phyloP scores from a whole-genome alignment of 768 basidiomycete genomes.

The Suillus ampliporus region DNA sequence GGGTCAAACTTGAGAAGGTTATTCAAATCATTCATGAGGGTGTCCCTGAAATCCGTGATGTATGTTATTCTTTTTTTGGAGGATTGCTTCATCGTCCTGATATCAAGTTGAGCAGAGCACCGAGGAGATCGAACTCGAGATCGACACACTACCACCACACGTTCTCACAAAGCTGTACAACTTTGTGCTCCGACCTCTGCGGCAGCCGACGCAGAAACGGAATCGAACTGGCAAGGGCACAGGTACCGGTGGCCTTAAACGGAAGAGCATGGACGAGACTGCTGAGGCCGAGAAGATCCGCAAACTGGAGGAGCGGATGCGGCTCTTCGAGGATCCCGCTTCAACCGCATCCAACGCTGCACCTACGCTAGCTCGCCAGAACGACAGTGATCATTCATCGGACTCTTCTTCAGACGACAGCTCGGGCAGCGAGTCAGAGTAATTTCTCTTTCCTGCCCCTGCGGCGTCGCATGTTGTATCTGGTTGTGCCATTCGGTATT shows the following conservation, averaged over 20 bases:
- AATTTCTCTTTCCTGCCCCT: conserved; percentile 30
- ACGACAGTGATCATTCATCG: conserved; percentile 75
- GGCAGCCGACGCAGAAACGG: conserved; percentile 69
- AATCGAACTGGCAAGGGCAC: conserved; percentile 76
- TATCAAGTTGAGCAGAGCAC: conserved; percentile 66
- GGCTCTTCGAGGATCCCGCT: conserved; percentile 72
- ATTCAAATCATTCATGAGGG: conserved; percentile 96
- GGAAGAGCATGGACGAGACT: conserved; percentile 97
- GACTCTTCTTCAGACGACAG: conserved; percentile 84
- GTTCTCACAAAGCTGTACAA: conserved; percentile 96
- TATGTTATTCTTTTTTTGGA: conserved; percentile 48
- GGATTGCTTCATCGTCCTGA: conserved; percentile 21
- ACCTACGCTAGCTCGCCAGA: conserved; percentile 35
- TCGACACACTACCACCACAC: conserved; percentile 84
- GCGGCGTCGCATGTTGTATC: conserved; percentile 12
- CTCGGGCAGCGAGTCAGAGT: conserved; percentile 86
- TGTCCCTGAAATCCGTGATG: conserved; percentile 91
- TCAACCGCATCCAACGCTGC: conserved; percentile 40
- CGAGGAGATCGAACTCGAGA: conserved; percentile 98
- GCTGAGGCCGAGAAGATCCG: conserved; percentile 96
- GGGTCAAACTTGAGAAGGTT: conserved; percentile 82
- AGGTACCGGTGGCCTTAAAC: conserved; percentile 88
- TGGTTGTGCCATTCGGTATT: conserved; percentile 9
- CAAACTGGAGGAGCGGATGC: conserved; percentile 86
- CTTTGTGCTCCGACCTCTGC: conserved; percentile 84